Evolutionary conservation across 768 basidiomycete species (phyloP), one percentile per base, ranked within the genome.

Genomic region (Antrodiella citrinella): DNA sequence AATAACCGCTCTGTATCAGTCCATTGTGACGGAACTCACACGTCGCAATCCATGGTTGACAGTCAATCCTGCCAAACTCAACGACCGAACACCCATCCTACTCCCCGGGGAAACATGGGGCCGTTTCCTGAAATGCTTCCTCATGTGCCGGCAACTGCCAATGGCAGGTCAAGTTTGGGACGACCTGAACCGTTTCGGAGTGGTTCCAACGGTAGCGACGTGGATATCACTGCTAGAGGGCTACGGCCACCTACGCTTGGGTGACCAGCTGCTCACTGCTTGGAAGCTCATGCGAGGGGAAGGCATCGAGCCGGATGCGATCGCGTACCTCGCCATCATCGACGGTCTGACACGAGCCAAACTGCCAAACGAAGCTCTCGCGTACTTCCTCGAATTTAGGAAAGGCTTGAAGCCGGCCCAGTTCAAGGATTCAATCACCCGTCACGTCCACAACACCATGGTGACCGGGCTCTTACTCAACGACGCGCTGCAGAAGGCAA

Each of bases 181-280:
- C 26, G 86, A 89, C 61, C 76, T 88, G 68, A 48, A 67, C 15
- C 57, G 63, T 30, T 65, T 73, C 19, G 73, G 72, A 1, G 62
- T 84, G 30, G 63, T 51, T 30, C 81, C 82, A n/a, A 74, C 74
- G 1, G 64, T 77, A 7, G 66, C 72, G 22, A 75, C 80, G 45
- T 92, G 90, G 89, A 87, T 78, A 9, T 78, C 81, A 13, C 72
- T 90, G 41, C 67, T 93, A 30, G 76, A 82, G 44, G 78, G 80
- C 5, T 82, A 84, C 56, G 75, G 72, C 25, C 67, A 73, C 44
- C 67, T 73, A 30, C 72, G 75, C 19, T 71, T 77, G 47, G 41
- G 41, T n/a, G 9, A 7, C 7, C 7, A n/a, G 9, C 15, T 43
- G 41, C 65, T 81, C 43, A 67, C 66, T 7, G 73, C 77, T 1